Conservation (phyloP, 257 asterid species). For the Nicotiana knightiana region DNA sequence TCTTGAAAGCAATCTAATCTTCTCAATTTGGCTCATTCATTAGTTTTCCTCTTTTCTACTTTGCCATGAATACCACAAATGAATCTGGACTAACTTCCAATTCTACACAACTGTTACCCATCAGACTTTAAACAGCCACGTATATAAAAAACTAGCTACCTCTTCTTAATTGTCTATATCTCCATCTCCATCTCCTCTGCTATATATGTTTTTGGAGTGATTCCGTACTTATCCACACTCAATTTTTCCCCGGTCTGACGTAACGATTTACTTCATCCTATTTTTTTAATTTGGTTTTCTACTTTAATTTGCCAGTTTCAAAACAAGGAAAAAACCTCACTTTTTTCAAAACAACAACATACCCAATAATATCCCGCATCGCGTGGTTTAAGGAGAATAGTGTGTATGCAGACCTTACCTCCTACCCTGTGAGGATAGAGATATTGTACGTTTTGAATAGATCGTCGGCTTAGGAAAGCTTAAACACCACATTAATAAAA, state of each 20-base stretch:
- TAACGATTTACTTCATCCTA: background rate
- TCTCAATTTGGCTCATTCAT: background rate
- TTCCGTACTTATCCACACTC: background rate
- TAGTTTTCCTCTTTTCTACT: background rate
- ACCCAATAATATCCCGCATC: no score
- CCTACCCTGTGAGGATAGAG: no score
- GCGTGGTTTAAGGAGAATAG: no score
- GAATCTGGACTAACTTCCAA: background rate
- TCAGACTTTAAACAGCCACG: background rate
- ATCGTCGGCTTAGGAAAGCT: no score
- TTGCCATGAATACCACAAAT: background rate
- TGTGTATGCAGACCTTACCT: no score
- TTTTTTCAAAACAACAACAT: no score
- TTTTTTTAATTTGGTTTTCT: background rate
- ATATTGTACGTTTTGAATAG: no score
- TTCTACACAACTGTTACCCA: background rate
- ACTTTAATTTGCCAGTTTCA: background rate
- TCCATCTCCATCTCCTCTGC: background rate
- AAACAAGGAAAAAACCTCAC: background rate
- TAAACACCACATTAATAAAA: no score
- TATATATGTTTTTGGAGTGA: background rate
- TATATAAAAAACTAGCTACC: background rate
- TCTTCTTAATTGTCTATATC: background rate
- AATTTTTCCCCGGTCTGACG: background rate
- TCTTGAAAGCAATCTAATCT: background rate